phyloP scores from a whole-genome alignment of 2,329 filamentous ascomycete species.

The Fusarium virguliforme region DNA sequence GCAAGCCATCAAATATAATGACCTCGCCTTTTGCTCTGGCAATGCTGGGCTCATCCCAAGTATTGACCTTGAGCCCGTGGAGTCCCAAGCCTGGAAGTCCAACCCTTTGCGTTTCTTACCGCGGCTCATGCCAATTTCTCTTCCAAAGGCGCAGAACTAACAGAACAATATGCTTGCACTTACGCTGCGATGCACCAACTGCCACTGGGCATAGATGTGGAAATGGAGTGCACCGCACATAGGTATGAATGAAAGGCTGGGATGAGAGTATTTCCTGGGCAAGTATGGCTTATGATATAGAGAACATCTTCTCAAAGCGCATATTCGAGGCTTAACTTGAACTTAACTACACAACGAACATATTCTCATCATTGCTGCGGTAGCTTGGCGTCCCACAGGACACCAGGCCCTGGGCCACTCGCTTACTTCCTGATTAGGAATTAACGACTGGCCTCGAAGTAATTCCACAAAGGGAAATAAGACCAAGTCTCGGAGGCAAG shows the following conservation, averaged over 20 bases:
- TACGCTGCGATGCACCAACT: constrained; percentile 83
- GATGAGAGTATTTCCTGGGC: no score
- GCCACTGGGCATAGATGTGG: constrained; percentile 79
- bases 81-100: constrained; percentile 64
- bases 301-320: no score
- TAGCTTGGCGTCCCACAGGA: no score
- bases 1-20: constrained; percentile 74
- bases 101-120: background rate
- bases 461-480: background rate
- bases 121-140: background rate
- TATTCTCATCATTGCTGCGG: no score
- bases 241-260: background rate
- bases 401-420: no score
- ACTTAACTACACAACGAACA: no score
- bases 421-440: background rate
- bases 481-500: no score
- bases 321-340: no score
- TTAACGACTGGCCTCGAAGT: background rate
- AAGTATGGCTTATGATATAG: no score
- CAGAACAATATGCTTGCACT: constrained; percentile 68
- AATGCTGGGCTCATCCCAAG: constrained; percentile 71
- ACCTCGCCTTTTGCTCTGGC: constrained; percentile 80
- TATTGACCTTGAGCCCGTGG: constrained; percentile 62
- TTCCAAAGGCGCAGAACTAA: background rate
- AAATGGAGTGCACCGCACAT: constrained; percentile 79